Base-by-base conservation (phyloP, 345 rosid genomes). In the Eucalyptus viminalis region DNA sequence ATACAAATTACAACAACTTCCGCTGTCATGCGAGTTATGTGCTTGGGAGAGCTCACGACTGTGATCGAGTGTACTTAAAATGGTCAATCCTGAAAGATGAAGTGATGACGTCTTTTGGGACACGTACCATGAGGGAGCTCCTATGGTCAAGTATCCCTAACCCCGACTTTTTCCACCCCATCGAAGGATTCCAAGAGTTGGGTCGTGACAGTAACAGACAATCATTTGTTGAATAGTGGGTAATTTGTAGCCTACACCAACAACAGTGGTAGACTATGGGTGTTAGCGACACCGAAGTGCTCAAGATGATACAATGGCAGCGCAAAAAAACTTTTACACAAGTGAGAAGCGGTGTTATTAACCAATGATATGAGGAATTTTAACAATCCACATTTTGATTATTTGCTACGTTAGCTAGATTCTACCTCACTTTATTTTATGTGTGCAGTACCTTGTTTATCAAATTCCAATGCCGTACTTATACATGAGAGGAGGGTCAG, bases 21-120 rank as follows among this genome's bases (percentile, higher is more conserved):
- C 1, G 2, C 10, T 53, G 2, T 51, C 56, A 17, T 1, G 56
- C 2, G 9, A 51, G 56, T 53, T 53, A 53, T 0, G 10, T 53
- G 56, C 56, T 53, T 53, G 56, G 56, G 56, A 53, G 24, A 53
- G 56, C 56, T 53, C 24, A 19, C 2, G 5, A 19, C 4, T 53
- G 4, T 53, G 24, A 53, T 53, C 2, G 0, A 53, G 56, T 8
- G 9, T 53, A 19, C 24, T 53, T 19, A 53, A 9, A 53, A 53
- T 53, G 56, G 56, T 53, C 56, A 53, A 53, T 53, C 56, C 9
- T 19, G 4, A 53, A 53, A 53, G 56, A 53, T 19, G 9, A 53
- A 53, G 56, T 53, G 24, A 53, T 53, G 56, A 53, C 24, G 24
- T 53, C 56, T 51, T 51, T 7, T 53, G 56, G 56, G 24, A 17